Conservation (phyloP, 305 asterid genomes). For the Salvia sclarea region DNA sequence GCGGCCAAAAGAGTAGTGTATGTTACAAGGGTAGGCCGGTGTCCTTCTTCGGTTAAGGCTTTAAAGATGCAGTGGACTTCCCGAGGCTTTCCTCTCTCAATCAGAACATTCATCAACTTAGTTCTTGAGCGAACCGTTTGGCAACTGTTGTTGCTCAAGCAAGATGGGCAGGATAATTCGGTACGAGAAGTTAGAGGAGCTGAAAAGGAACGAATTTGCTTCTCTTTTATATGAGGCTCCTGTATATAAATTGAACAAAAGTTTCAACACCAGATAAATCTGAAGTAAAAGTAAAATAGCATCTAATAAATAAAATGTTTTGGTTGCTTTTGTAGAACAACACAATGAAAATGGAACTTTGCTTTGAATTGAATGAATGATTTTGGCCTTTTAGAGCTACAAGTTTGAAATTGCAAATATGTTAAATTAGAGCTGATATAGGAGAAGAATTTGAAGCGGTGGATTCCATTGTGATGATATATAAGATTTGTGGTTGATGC, state of each 20-base stretch:
- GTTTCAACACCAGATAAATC: neutral
- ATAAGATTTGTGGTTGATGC: no score
- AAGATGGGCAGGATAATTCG: constrained; percentile 53
- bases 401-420: no score
- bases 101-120: constrained; percentile 75
- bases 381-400: no score
- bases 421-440: no score
- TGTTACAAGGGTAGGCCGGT: constrained; percentile 80
- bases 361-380: no score
- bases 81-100: constrained; percentile 60
- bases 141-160: constrained; percentile 57
- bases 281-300: no score
- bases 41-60: constrained; percentile 76
- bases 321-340: no score
- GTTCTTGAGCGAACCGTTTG: constrained; percentile 80
- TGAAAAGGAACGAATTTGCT: constrained; percentile 36
- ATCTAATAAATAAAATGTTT: no score
- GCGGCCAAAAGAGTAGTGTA: constrained; percentile 85
- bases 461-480: no score
- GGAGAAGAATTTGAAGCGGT: no score
- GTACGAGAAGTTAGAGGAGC: constrained; percentile 34
- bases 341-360: no score
- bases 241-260: no score
- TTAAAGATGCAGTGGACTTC: constrained; percentile 68
- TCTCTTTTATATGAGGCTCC: constrained; percentile 55